Conservation (phyloP, 371 early-diverging fungal species). For the Phascolomyces articulosus region DNA sequence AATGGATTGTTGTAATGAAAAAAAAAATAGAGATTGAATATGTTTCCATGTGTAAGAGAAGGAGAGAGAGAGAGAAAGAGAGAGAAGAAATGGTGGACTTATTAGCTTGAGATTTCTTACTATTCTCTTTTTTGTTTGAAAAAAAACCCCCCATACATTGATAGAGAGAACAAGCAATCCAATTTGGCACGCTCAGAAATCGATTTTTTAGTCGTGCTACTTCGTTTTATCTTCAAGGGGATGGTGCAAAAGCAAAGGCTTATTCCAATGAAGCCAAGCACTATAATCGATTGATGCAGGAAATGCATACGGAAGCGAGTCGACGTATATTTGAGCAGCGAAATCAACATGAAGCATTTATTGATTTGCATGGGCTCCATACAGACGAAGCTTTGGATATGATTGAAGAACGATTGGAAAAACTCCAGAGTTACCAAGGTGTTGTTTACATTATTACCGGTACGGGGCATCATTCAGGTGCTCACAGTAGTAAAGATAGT, state of each 20-base stretch:
- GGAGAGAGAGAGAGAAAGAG: neutral
- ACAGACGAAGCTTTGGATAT: slow-evolving; percentile 59
- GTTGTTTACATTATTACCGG: slow-evolving; percentile 28
- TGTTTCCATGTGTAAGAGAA: neutral
- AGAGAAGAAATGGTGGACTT: too few species aligned
- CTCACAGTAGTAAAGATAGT: slow-evolving; percentile 41
- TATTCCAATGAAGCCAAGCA: slow-evolving; percentile 60
- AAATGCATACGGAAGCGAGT: slow-evolving; percentile 61
- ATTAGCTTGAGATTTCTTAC: too few species aligned
- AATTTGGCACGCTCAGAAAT: slow-evolving; percentile 59
- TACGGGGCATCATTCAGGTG: slow-evolving; percentile 36
- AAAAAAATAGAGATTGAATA: neutral
- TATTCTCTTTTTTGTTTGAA: too few species aligned
- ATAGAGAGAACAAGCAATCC: slow-evolving; percentile 56
- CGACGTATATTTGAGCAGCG: slow-evolving; percentile 57
- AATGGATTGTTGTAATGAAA: neutral
- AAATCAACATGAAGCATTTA: slow-evolving; percentile 55
- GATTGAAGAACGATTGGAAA: slow-evolving; percentile 51
- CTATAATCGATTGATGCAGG: slow-evolving; percentile 61
- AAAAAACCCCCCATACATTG: too few species aligned
- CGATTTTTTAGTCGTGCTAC: slow-evolving; percentile 61
- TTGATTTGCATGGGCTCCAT: slow-evolving; percentile 68
- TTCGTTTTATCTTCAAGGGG: slow-evolving; percentile 57
- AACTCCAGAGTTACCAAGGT: slow-evolving; percentile 34
- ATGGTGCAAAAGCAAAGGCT: slow-evolving; percentile 56